Base-by-base conservation (phyloP, 2,329 filamentous ascomycete genomes). In the Epichloe baconii region DNA sequence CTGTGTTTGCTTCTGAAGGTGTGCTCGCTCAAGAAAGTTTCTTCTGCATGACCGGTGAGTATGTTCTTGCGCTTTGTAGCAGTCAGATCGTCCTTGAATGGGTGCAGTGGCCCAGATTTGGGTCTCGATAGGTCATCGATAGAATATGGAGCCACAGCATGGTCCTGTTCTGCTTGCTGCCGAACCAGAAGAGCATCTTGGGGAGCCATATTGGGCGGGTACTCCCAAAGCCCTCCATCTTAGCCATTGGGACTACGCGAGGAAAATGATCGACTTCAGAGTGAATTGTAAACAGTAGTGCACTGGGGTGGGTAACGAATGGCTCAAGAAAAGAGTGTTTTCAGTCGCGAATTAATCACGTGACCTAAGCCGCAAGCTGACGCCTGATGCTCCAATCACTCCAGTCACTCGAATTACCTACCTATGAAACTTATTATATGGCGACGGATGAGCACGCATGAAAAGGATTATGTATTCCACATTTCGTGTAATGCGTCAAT, bases 1-100 rank as follows among this genome's bases (percentile, higher is more conserved):
- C 88, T 84, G 64, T 96, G 90, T 57, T 93, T 89, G 61, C 80
- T 80, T 58, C 88, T 82, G 65, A 98, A 98, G 0, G 87, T 89
- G 56, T 91, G 81, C 62, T 97, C 93, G 66, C 88, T 95, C 56
- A 98, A 81, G 58, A 80, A 86, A 0, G 86, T 89, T 68, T 98
- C 91, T 59, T 93, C 79, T 2, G 93, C 93, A 60, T 80, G 85
- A 11, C 93, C 93, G 0, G 93, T 96, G 11, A 87, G 76, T 1
- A 90, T 76, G 55, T 89, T 91, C 63, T 90, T 91, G 54, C 86
- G 81, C 68, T 90, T 91, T 53, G 82, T 64, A 1, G 69, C 68
- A 47, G 71, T 78, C 19, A 74, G 67, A 31, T 81, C 76, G 57
- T 83, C 75, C 63, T 80, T 82, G 67, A 87, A 91, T 1, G 87